Base-by-base conservation (phyloP, 2,329 filamentous ascomycete genomes). In the Aspergillus tanneri region DNA sequence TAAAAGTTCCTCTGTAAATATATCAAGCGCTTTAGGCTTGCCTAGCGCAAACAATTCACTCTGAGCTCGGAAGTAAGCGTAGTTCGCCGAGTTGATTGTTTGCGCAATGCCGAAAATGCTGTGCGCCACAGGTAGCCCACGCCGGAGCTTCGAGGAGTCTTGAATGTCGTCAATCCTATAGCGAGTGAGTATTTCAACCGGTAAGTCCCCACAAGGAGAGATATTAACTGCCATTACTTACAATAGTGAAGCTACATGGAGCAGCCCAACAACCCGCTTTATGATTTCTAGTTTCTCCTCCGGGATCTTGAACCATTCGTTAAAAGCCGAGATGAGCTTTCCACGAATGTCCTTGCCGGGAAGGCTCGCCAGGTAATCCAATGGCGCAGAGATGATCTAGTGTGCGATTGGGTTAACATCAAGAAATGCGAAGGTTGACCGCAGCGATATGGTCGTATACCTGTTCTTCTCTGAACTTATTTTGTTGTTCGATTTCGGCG, bases 11-110 rank as follows among this genome's bases (percentile, higher is more conserved):
- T 68, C 61, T 9, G 65, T 64, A 50, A 69, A 71, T 36, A 72
- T 66, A 8, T n/a, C n/a, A n/a, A n/a, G n/a, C n/a, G n/a, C n/a
- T n/a, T n/a, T n/a, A n/a, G n/a, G n/a, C n/a, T n/a, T n/a, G n/a
- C n/a, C n/a, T n/a, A n/a, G n/a, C n/a, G n/a, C n/a, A n/a, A n/a
- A n/a, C n/a, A n/a, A n/a, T n/a, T n/a, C n/a, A n/a, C n/a, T n/a
- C n/a, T n/a, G n/a, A n/a, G n/a, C n/a, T n/a, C n/a, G n/a, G 47
- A 77, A 75, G 52, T 74, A 77, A 14, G 72, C 67, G 48, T 74
- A 76, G 55, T 75, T 78, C 35, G 74, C 74, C 11, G 70, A 73
- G 62, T 78, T 78, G 60, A 78, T 78, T 2, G 76, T 76, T 51
- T 77, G 76, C 11, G 74, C 69, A 4, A 64, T 67, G 35, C 76